Percentiles rank a stretch among this genome's conserved stretches.
Conservation (phyloP, 75 land plant genomes). For the Pinus albicaulis region DNA sequence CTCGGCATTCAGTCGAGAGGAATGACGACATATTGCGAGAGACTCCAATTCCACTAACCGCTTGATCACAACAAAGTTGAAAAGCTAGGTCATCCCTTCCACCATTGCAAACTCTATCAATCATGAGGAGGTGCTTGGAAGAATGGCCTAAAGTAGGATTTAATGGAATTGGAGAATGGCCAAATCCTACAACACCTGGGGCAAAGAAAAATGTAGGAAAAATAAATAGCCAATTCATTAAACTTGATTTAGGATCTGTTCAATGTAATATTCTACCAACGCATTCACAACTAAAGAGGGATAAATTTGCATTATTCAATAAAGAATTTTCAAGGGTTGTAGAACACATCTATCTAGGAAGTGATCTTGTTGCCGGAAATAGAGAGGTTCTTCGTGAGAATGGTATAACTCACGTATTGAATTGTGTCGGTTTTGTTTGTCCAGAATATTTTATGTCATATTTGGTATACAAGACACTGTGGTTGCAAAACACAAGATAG, state of each 20-base stretch:
- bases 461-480: slow-evolving; percentile 50
- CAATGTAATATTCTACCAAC: slow-evolving; percentile 23
- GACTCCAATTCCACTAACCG: slow-evolving; percentile 19
- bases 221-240: slow-evolving; percentile 24
- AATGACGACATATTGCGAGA: background rate
- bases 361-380: slow-evolving; percentile 46
- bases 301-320: slow-evolving; percentile 31
- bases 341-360: slow-evolving; percentile 48
- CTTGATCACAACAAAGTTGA: too few species aligned
- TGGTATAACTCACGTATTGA: slow-evolving; percentile 59
- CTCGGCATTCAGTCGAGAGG: background rate
- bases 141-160: slow-evolving; percentile 19
- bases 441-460: slow-evolving; percentile 48
- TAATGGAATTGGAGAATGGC: slow-evolving; percentile 15
- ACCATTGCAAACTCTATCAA: slow-evolving; percentile 23
- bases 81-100: slow-evolving; percentile 16
- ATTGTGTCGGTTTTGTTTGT: slow-evolving; percentile 53
- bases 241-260: slow-evolving; percentile 32
- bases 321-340: slow-evolving; percentile 39
- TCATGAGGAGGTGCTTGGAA: slow-evolving; percentile 17
- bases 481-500: slow-evolving; percentile 59
- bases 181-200: slow-evolving; percentile 20
- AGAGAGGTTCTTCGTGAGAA: slow-evolving; percentile 25
- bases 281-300: slow-evolving; percentile 23
- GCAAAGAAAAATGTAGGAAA: slow-evolving; percentile 8